Base-by-base conservation (phyloP, 441 rosid genomes). In the Theobroma grandiflorum region DNA sequence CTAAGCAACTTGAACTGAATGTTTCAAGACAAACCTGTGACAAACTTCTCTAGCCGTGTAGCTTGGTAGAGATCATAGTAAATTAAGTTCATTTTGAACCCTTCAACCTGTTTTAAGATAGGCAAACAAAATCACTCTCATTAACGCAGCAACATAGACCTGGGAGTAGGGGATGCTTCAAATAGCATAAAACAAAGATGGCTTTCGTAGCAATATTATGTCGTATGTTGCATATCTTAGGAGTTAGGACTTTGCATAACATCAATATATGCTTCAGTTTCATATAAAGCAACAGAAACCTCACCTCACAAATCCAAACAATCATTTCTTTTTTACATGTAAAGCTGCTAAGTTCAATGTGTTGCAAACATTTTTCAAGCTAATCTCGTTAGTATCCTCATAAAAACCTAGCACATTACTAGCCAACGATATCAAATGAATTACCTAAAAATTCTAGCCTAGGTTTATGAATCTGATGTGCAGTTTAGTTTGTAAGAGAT, bases 71-170 rank as follows among this genome's bases (percentile, higher is more conserved):
- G 91, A 85, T 96, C 99, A 82, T 72, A 96, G 87, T 94, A 94
- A 66, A 96, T 93, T 61, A 96, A 92, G 86, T 96, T 96, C 99
- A 96, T 96, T 88, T 96, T 94, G 90, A 96, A 96, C 72, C 98
- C 98, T 83, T 94, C 98, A 12, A 96, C 91, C 99, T 94, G 83
- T 81, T n/a, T 64, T 26, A 57, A 71, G 61, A 62, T 8, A 35
- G 49, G 37, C n/a, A 12, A 63, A 63, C 6, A 7, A 57, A 62
- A 31, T 61, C 26, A 70, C 40, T 55, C 70, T n/a, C 63, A 62
- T 4, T 31, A 59, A 74, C 9, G 42, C 42, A 49, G 50, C 35
- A 22, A 37, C 58, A 40, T 12, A 40, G 31, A 26, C n/a, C 55
- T 20, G 31, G 8, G 14, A 8, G 74, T 69, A 69, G 74, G 47